These are phyloP conservation scores for Paramecium sexaurelia DNA, from an alignment of 73 alveolate genomes.

Conservation along the genomic window DNA sequence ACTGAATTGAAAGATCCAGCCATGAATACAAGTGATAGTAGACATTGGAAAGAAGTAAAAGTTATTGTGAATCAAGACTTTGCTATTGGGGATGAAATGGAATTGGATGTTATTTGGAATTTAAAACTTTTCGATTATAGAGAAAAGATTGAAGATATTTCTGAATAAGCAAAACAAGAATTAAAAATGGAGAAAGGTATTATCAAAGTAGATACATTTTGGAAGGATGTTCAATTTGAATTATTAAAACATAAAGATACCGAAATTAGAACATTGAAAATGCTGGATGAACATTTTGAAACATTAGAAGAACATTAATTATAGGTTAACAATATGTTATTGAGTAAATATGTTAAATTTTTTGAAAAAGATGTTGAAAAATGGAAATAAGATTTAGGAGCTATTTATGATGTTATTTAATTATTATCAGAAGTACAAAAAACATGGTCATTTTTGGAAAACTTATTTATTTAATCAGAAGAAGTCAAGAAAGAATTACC, in stretches of 20 bases:
- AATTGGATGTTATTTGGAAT: slow-evolving; percentile 85
- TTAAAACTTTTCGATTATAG: slow-evolving; percentile 84
- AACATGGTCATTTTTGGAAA: slow-evolving; percentile 99
- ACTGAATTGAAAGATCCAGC: slow-evolving; percentile 88
- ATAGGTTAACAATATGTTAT: slow-evolving; percentile 74
- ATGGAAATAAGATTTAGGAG: slow-evolving; percentile 87
- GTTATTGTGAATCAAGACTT: slow-evolving; percentile 81
- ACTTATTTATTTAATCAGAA: slow-evolving; percentile 99
- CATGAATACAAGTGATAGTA: slow-evolving; percentile 77
- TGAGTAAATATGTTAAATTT: slow-evolving; percentile 78
- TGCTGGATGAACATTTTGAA: slow-evolving; percentile 99
- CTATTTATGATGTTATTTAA: slow-evolving; percentile 89
- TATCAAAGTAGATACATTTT: slow-evolving; percentile 94
- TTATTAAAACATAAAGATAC: slow-evolving; percentile 86
- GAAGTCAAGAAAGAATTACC: slow-evolving; percentile 99
- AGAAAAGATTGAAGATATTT: slow-evolving; percentile 89
- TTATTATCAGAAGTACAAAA: slow-evolving; percentile 95
- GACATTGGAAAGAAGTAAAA: slow-evolving; percentile 89
- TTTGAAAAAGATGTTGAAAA: slow-evolving; percentile 78
- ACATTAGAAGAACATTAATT: slow-evolving; percentile 97
- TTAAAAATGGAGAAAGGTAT: slow-evolving; percentile 99
- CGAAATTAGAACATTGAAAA: slow-evolving; percentile 89
- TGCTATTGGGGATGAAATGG: slow-evolving; percentile 77
- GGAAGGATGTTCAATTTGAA: slow-evolving; percentile 89
- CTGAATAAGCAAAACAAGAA: slow-evolving; percentile 98